Conservation (phyloP, 208 protist species). For the Tritrichomonas foetus region DNA sequence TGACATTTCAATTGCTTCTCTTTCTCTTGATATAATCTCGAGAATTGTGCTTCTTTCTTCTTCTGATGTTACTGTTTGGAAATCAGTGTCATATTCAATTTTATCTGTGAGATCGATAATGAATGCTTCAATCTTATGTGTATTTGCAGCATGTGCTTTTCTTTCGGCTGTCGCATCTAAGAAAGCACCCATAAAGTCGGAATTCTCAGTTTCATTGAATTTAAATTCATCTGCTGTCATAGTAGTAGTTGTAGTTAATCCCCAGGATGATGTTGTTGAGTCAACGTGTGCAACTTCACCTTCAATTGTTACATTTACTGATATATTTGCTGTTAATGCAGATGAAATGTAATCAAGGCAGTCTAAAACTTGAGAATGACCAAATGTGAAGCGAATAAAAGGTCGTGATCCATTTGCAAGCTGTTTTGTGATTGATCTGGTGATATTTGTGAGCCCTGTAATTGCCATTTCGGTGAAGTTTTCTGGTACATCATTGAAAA, state of each 20-base stretch:
- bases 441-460: not conserved
- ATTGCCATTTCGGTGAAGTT: not conserved
- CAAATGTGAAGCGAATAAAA: not conserved
- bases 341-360: not conserved
- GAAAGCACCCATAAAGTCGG: not conserved
- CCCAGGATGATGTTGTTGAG: not conserved
- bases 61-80: not conserved
- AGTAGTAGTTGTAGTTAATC: not conserved
- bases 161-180: not conserved
- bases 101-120: conserved; percentile 10
- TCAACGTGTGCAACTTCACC: not conserved
- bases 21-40: not conserved
- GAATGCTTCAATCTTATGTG: not conserved
- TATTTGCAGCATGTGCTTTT: not conserved
- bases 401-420: not conserved
- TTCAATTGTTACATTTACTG: not conserved
- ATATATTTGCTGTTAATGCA: not conserved
- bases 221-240: not conserved
- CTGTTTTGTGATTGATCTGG: not conserved
- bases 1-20: not conserved
- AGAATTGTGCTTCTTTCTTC: not conserved
- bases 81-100: not conserved
- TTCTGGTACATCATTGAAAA: not conserved
- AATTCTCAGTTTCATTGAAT: not conserved
- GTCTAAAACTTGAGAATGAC: not conserved